Conservation (phyloP, 352 stramenopile species). For the Discostella stelligera region DNA sequence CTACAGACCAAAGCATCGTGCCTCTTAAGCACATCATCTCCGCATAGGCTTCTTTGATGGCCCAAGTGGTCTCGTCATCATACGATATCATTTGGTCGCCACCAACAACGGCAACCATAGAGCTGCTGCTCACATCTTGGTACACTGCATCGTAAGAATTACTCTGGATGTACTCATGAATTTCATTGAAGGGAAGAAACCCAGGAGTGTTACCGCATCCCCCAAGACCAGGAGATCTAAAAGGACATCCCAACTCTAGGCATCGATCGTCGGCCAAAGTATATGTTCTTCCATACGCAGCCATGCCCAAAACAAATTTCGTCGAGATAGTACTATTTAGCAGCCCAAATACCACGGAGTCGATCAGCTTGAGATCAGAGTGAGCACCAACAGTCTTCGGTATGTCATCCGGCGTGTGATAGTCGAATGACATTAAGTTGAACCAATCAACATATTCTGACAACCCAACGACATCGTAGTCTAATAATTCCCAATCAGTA, state of each 20-base stretch:
- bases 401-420: conserved; percentile 55
- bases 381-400: conserved; percentile 52
- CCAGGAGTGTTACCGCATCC: conserved; percentile 50
- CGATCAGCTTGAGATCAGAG: conserved; percentile 57
- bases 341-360: conserved; percentile 44
- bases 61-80: conserved; percentile 54
- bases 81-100: conserved; percentile 61
- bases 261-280: conserved; percentile 53
- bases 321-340: conserved; percentile 35
- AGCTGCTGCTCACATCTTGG: conserved; percentile 54
- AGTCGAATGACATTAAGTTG: conserved; percentile 66
- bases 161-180: conserved; percentile 50
- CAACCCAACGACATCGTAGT: conserved; percentile 54
- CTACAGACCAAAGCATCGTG: conserved; percentile 58
- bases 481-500: conserved; percentile 55
- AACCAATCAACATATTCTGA: conserved; percentile 61
- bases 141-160: conserved; percentile 48
- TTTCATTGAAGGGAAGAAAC: conserved; percentile 56
- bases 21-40: conserved; percentile 65
- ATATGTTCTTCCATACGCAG: conserved; percentile 57
- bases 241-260: conserved; percentile 54
- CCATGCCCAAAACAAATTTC: conserved; percentile 63
- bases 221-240: conserved; percentile 62
- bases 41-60: conserved; percentile 60
- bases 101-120: conserved; percentile 55